phyloP scores from a whole-genome alignment of 2,329 filamentous ascomycete genomes.

The Apiospora saccharicola region DNA sequence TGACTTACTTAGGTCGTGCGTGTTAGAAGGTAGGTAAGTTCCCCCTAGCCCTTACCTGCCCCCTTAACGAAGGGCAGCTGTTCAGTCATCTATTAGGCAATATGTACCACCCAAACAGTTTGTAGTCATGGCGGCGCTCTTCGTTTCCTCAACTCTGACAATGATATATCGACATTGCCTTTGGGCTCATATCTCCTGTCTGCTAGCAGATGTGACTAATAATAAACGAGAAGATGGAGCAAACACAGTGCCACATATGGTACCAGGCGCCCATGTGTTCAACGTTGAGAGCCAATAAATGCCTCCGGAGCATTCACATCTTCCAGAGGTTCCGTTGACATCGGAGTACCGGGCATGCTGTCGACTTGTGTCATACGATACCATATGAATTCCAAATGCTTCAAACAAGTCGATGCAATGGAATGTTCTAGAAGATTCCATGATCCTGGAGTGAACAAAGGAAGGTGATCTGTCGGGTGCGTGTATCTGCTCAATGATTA shows the following conservation, averaged over 20 bases:
- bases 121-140: neutral
- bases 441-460: neutral
- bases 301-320: neutral
- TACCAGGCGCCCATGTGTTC: neutral
- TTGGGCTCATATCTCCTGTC: neutral
- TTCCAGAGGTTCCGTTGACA: neutral
- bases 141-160: too few species aligned
- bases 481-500: neutral
- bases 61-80: neutral
- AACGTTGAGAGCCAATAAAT: neutral
- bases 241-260: neutral
- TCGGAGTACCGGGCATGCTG: neutral
- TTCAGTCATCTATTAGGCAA: neutral
- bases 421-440: conserved; percentile 16
- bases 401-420: neutral
- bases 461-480: neutral
- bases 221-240: neutral
- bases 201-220: neutral
- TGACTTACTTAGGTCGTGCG: too few species aligned
- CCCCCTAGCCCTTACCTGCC: neutral
- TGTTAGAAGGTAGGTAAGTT: neutral
- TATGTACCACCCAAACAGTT: neutral
- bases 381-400: neutral
- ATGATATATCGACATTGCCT: neutral
- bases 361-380: conserved; percentile 4